These are phyloP conservation scores for Castanea sativa DNA, from an alignment of 306 rosid genomes.

Conservation along the genomic window DNA sequence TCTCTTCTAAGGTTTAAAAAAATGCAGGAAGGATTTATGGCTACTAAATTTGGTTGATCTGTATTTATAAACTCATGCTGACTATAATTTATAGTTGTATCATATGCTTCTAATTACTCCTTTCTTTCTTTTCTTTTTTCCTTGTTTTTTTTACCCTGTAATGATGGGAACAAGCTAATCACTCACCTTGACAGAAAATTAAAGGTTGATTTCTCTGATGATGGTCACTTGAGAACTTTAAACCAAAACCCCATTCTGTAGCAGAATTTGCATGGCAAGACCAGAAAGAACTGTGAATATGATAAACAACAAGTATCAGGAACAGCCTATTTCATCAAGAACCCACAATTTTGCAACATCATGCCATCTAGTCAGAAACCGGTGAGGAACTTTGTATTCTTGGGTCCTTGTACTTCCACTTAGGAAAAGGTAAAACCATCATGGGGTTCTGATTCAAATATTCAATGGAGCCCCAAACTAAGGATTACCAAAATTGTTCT, in stretches of 20 bases:
- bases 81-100: neutral
- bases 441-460: neutral
- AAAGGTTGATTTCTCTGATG: constrained; percentile 6
- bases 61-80: neutral
- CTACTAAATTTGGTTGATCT: neutral
- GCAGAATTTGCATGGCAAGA: constrained; percentile 27
- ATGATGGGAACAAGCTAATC: neutral
- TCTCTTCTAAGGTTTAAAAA: neutral
- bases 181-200: constrained; percentile 22
- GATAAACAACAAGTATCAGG: constrained; percentile 18
- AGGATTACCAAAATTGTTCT: constrained; percentile 2
- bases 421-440: constrained; percentile 1
- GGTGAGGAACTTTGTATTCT: neutral
- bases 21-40: neutral
- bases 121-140: neutral
- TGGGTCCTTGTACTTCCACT: constrained; percentile 11
- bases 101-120: neutral
- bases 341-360: constrained; percentile 19
- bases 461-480: constrained; percentile 8
- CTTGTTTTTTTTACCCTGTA: neutral
- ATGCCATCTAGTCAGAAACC: constrained; percentile 20
- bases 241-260: constrained; percentile 10
- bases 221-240: constrained; percentile 18
- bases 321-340: constrained; percentile 6
- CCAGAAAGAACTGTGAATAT: constrained; percentile 20